These are phyloP conservation scores for Fusarium circinatum DNA, from an alignment of 2,329 filamentous ascomycete genomes.

Conservation along the genomic window DNA sequence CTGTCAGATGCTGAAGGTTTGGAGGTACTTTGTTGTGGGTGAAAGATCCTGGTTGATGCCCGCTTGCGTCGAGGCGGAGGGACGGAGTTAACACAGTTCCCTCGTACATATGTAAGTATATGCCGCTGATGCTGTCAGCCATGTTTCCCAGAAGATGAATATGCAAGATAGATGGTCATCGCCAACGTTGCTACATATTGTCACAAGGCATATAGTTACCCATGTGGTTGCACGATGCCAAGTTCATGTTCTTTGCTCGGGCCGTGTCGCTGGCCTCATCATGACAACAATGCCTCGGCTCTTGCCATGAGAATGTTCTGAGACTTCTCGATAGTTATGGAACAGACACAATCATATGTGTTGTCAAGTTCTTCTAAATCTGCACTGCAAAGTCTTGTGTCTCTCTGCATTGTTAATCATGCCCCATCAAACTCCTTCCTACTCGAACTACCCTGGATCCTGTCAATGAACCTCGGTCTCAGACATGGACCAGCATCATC, in stretches of 20 bases:
- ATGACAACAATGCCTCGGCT: background rate
- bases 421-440: conserved; percentile 15
- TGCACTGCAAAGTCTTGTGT: conserved; percentile 21
- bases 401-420: conserved; percentile 21
- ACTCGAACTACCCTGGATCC: conserved; percentile 16
- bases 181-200: conserved; percentile 25
- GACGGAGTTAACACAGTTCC: conserved; percentile 7
- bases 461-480: conserved; percentile 28
- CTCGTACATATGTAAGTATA: conserved; percentile 2
- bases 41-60: conserved; percentile 15
- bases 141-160: conserved; percentile 18
- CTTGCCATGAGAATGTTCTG: background rate
- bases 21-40: background rate
- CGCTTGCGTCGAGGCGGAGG: conserved; percentile 1
- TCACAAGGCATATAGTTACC: background rate
- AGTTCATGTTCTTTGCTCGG: background rate
- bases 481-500: conserved; percentile 19
- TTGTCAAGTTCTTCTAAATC: conserved; percentile 24
- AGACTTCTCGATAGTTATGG: background rate
- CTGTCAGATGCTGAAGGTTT: conserved; percentile 16
- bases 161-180: conserved; percentile 39
- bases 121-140: conserved; percentile 6
- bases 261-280: conserved; percentile 6
- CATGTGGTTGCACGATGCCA: background rate
- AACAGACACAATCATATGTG: background rate